Evolutionary conservation across 1,284 basidiomycete genomes (phyloP), one percentile per base, ranked within the genome.

Genomic region (Vanrija sp.): DNA sequence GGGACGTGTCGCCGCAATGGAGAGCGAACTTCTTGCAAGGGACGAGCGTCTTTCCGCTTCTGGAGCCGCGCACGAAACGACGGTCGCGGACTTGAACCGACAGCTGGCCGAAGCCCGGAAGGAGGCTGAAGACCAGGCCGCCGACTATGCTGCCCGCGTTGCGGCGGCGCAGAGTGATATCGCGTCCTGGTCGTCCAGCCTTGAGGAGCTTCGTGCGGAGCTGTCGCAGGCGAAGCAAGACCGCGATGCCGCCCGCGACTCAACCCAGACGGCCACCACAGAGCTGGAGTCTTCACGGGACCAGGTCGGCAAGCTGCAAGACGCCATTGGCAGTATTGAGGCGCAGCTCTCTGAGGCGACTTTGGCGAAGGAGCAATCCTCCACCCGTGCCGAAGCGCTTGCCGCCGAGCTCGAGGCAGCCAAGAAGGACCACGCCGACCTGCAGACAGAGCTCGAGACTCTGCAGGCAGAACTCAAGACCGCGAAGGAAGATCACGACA

Each of bases 1-100:
- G 42, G 7, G 66, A 68, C 14, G 69, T 69, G 48, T 63, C 67
- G 19, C 68, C 61, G 7, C 69, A 61, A 43, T 69, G 67, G 34
- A 34, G 34, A 34, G 34, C 34, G 34, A 34, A 12, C 34, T 34
- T 7, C 34, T 12, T 5, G 34, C 34, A 6, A 34, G 34, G 10
- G 34, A 15, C 34, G 10, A 34, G 34, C 34, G 34, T 1, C 12
- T 34, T 2, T 34, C 34, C 14, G 34, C 34, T 14, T 34, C 34
- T 2, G 14, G 12, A 8, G 12, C 34, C 0, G 34, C 9, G 34
- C 34, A 34, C 12, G 34, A 34, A 34, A 12, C 34, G 9, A 12
- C 34, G 3, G 34, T 34, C 5, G 34, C 34, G 12, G 34, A 34
- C 12, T 12, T 34, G 7, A 34, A 34, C 34, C 34, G 34, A 12